Conservation (phyloP, 78 protist species). For the Dictyostelium firmibasis region DNA sequence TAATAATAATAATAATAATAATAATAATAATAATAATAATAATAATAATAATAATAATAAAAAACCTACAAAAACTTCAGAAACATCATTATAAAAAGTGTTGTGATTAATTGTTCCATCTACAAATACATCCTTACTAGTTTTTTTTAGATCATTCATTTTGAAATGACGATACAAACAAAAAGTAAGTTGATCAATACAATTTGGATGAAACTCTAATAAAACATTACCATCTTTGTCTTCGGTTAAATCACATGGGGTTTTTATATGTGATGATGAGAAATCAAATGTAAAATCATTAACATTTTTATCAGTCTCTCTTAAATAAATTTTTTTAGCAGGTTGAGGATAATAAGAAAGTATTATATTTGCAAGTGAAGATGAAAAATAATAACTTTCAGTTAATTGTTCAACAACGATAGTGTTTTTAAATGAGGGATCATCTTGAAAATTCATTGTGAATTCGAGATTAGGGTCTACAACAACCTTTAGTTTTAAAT, state of each 20-base stretch:
- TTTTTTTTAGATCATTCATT: not conserved
- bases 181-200: not conserved
- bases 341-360: no score
- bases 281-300: not conserved
- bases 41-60: no score
- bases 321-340: not conserved
- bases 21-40: no score
- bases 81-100: not conserved
- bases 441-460: not conserved
- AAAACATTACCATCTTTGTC: no score
- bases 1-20: no score
- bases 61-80: not conserved
- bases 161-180: not conserved
- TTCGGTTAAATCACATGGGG: not conserved
- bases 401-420: not conserved
- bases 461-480: no score
- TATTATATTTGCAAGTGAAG: not conserved
- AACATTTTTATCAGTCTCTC: not conserved
- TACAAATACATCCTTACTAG: not conserved
- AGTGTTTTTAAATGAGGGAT: no score
- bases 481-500: not conserved
- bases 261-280: not conserved
- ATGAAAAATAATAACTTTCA: not conserved
- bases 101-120: not conserved
- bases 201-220: not conserved